Conservation (phyloP, 23 red algal species). For the Gracilaria domingensis region DNA sequence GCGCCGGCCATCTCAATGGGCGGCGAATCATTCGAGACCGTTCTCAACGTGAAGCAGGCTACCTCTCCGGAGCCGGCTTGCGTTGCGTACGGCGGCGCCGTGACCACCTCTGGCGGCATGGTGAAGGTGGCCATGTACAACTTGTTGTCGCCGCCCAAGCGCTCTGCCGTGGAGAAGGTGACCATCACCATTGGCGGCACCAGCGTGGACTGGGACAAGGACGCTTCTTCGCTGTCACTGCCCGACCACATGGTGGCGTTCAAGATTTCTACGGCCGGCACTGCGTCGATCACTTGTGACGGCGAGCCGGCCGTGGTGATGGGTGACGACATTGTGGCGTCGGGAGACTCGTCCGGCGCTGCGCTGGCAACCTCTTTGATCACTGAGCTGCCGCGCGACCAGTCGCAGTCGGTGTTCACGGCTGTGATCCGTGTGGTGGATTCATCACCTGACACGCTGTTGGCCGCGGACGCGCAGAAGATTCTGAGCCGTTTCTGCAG, state of each 20-base stretch:
- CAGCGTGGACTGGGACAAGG: constrained; percentile 26
- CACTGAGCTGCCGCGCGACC: neutral
- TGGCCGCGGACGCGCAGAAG: constrained; percentile 3
- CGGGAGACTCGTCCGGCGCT: neutral
- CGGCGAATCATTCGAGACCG: constrained; percentile 57
- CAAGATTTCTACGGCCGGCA: constrained; percentile 5
- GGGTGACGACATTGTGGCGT: constrained; percentile 24
- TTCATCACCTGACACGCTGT: constrained; percentile 12
- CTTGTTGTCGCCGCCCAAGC: constrained; percentile 32
- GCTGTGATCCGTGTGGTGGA: constrained; percentile 38
- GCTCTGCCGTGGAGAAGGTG: neutral
- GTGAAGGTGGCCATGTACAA: constrained; percentile 65
- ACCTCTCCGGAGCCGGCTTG: constrained; percentile 19
- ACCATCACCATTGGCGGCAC: constrained; percentile 40
- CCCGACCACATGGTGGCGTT: constrained; percentile 63
- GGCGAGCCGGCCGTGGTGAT: constrained; percentile 26
- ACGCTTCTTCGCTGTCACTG: constrained; percentile 29
- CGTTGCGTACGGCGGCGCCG: constrained; percentile 45
- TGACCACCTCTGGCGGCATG: constrained; percentile 22
- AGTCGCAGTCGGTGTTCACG: neutral
- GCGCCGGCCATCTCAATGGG: constrained; percentile 35
- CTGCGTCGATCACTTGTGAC: constrained; percentile 52
- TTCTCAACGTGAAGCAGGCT: constrained; percentile 53
- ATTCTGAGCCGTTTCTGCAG: constrained; percentile 20
- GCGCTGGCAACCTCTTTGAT: constrained; percentile 13